Evolutionary conservation across 2,329 filamentous ascomycete species (phyloP).

Genomic region (Cladosporium cucumerinum): DNA sequence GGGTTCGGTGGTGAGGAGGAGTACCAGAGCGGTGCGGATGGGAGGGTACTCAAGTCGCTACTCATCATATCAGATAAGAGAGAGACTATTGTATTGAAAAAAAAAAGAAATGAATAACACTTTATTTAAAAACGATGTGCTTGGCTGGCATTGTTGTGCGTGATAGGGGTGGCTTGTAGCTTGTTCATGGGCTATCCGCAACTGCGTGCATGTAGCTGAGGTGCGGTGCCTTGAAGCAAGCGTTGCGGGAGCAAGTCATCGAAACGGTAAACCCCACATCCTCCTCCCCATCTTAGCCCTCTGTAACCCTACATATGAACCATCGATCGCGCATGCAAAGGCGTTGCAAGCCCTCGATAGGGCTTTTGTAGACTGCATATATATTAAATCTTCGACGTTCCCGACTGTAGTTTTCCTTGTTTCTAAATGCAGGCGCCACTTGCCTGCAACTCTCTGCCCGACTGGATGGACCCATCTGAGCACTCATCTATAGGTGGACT

Average conservation of each 20-base stretch:
- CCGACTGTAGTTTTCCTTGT: background rate
- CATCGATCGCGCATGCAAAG: background rate
- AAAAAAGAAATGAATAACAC: background rate
- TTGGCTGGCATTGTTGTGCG: too few relatives aligned
- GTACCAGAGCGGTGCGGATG: too few relatives aligned
- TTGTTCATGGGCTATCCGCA: too few relatives aligned
- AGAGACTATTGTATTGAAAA: background rate
- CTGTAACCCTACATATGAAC: background rate
- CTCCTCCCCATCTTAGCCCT: background rate
- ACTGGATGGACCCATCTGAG: background rate
- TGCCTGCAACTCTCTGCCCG: background rate
- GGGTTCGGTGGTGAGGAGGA: background rate
- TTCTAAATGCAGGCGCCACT: background rate
- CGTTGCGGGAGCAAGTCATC: too few relatives aligned
- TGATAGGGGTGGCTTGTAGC: too few relatives aligned
- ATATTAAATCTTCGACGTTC: background rate
- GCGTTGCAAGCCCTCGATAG: background rate
- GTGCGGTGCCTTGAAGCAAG: too few relatives aligned
- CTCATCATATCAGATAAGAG: background rate
- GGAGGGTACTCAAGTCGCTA: background rate
- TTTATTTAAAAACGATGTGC: too few relatives aligned
- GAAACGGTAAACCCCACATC: background rate
- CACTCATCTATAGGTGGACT: background rate
- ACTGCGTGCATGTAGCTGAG: too few relatives aligned
- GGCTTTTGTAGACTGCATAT: background rate